Evolutionary conservation across 495 filamentous ascomycete species (phyloP).

Genomic region (Parathielavia appendiculata): DNA sequence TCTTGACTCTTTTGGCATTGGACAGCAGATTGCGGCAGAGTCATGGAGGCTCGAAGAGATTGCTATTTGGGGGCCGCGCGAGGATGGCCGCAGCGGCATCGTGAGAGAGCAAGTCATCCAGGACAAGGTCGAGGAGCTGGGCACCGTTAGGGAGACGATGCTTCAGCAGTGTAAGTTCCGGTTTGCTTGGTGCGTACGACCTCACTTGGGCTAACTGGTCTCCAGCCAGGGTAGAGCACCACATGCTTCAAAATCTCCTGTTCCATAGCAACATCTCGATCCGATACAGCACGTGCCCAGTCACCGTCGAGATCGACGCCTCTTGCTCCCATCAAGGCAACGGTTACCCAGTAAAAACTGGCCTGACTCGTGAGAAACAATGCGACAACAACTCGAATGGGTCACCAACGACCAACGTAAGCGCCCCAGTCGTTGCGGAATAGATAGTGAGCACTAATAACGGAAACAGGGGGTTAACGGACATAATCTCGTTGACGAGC

Average conservation of each 20-base stretch:
- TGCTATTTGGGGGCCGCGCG: constrained; percentile 13
- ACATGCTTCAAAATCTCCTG: constrained; percentile 37
- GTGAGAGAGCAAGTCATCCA: constrained; percentile 20
- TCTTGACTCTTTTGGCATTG: constrained; percentile 21
- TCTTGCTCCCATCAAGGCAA: constrained; percentile 37
- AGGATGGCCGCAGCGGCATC: constrained; percentile 14
- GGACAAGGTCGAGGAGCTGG: constrained; percentile 20
- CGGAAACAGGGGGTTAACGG: constrained; percentile 21
- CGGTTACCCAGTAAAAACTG: constrained; percentile 49
- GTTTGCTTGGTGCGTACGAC: too few relatives aligned
- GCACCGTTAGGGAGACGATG: constrained; percentile 15
- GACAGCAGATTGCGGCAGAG: constrained; percentile 12
- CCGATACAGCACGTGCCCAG: constrained; percentile 47
- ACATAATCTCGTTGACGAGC: constrained; percentile 32
- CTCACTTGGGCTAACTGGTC: constrained; percentile 39
- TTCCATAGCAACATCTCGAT: constrained; percentile 36
- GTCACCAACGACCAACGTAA: constrained; percentile 15
- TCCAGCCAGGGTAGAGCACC: constrained; percentile 32
- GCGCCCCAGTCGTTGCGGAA: not conserved
- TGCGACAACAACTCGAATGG: not conserved
- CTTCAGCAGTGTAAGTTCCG: constrained; percentile 18
- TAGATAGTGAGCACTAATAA: not conserved
- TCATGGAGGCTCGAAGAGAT: constrained; percentile 25
- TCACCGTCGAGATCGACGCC: constrained; percentile 43
- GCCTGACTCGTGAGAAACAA: constrained; percentile 25